These are phyloP conservation scores for Saturnispora quitensis DNA, from an alignment of 805 yeast genomes.

Conservation along the genomic window DNA sequence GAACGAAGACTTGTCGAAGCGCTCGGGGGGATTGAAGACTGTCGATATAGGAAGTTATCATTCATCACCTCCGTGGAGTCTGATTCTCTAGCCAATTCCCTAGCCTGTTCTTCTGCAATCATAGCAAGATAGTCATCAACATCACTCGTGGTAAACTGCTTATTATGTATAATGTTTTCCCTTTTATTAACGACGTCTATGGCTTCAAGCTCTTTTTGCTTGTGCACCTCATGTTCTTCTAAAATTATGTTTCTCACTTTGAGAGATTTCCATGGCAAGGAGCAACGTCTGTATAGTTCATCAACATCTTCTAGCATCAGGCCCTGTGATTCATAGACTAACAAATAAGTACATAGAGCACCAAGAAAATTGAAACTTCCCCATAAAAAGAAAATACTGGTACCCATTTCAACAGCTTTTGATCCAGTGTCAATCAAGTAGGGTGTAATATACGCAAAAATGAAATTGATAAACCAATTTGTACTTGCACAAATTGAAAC, in stretches of 20 bases:
- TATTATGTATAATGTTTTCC: neutral
- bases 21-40: neutral
- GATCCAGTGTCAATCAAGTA: conserved; percentile 60
- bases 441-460: conserved; percentile 68
- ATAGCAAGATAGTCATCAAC: conserved; percentile 6
- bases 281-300: conserved; percentile 56
- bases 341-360: conserved; percentile 50
- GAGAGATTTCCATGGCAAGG: conserved; percentile 42
- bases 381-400: conserved; percentile 72
- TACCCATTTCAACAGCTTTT: conserved; percentile 61
- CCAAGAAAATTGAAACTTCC: conserved; percentile 59
- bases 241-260: conserved; percentile 8
- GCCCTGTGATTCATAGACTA: conserved; percentile 75
- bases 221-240: neutral
- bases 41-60: neutral
- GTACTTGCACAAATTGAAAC: conserved; percentile 69
- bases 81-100: neutral
- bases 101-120: conserved; percentile 5
- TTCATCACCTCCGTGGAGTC: neutral
- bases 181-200: neutral
- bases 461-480: conserved; percentile 73
- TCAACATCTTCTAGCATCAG: conserved; percentile 75
- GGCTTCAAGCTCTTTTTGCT: neutral
- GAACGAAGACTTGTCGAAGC: neutral
- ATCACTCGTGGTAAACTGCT: neutral